These are phyloP conservation scores for Casuarina glauca DNA, from an alignment of 306 rosid genomes.

Conservation along the genomic window DNA sequence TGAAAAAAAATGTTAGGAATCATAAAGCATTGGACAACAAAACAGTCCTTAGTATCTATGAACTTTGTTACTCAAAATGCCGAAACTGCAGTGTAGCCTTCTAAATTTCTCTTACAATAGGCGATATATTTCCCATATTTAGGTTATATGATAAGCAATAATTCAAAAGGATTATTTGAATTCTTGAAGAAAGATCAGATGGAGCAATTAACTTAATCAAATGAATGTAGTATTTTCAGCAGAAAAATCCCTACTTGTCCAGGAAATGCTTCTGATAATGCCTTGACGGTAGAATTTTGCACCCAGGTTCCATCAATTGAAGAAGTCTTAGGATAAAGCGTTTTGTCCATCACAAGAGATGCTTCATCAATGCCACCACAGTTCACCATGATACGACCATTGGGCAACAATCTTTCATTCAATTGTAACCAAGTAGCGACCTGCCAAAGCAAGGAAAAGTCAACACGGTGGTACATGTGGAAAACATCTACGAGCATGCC, in stretches of 20 bases:
- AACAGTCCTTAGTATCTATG: not conserved
- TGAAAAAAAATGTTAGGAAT: not conserved
- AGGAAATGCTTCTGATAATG: constrained; percentile 71
- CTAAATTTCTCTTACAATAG: not conserved
- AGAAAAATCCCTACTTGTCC: constrained; percentile 62
- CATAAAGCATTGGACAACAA: not conserved
- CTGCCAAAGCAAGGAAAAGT: constrained; percentile 32
- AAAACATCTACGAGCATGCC: constrained; percentile 11
- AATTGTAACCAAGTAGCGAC: constrained; percentile 73
- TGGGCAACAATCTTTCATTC: constrained; percentile 55
- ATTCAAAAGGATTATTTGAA: not conserved
- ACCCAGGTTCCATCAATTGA: constrained; percentile 51
- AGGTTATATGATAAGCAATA: not conserved
- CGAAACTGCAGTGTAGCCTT: not conserved
- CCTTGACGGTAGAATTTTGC: constrained; percentile 56
- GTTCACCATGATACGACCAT: constrained; percentile 89
- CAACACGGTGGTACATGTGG: constrained; percentile 6
- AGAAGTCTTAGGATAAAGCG: constrained; percentile 24
- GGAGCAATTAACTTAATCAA: not conserved
- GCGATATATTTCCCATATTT: not conserved
- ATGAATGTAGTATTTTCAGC: constrained; percentile 14
- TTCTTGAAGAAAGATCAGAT: constrained; percentile 12
- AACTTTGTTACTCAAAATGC: not conserved
- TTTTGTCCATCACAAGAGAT: constrained; percentile 34
- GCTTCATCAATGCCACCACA: constrained; percentile 72